Conservation (phyloP, 306 rosid species). For the Bauhinia variegata region DNA sequence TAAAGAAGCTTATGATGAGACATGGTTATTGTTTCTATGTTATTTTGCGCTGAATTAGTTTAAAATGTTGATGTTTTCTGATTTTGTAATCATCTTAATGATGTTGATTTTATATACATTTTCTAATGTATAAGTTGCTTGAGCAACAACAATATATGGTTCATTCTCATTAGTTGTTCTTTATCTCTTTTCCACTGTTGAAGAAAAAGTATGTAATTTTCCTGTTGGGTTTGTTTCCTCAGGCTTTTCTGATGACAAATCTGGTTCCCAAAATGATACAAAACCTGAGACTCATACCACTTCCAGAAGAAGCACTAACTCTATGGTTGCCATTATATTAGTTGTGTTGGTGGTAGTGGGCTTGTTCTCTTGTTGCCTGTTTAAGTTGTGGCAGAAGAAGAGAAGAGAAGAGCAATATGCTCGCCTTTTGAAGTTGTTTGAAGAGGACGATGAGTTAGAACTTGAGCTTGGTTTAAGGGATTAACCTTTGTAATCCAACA, state of each 20-base stretch:
- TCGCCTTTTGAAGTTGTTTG: conserved; percentile 77
- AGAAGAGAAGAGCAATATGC: conserved; percentile 83
- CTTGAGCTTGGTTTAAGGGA: conserved; percentile 85
- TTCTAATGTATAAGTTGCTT: background rate
- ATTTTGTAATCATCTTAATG: background rate
- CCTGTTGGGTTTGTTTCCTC: conserved; percentile 20
- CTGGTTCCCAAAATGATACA: conserved; percentile 40
- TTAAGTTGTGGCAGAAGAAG: conserved; percentile 80
- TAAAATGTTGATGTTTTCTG: background rate
- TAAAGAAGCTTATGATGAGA: no score
- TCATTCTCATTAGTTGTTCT: background rate
- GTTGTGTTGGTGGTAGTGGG: conserved; percentile 46
- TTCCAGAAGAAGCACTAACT: conserved; percentile 37
- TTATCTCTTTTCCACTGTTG: background rate
- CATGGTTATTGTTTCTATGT: no score
- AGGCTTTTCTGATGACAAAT: conserved; percentile 59
- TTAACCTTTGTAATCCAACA: conserved; percentile 28
- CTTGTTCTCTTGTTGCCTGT: conserved; percentile 50
- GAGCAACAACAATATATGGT: background rate
- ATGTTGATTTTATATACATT: background rate
- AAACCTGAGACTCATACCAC: conserved; percentile 32
- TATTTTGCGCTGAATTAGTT: no score
- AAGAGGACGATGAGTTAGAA: conserved; percentile 88
- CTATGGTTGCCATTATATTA: conserved; percentile 44
- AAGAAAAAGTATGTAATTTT: conserved; percentile 6